Evolutionary conservation across 352 stramenopile species (phyloP), one percentile per base, ranked within the genome.

Genomic region (Globisporangium acanthophoron): DNA sequence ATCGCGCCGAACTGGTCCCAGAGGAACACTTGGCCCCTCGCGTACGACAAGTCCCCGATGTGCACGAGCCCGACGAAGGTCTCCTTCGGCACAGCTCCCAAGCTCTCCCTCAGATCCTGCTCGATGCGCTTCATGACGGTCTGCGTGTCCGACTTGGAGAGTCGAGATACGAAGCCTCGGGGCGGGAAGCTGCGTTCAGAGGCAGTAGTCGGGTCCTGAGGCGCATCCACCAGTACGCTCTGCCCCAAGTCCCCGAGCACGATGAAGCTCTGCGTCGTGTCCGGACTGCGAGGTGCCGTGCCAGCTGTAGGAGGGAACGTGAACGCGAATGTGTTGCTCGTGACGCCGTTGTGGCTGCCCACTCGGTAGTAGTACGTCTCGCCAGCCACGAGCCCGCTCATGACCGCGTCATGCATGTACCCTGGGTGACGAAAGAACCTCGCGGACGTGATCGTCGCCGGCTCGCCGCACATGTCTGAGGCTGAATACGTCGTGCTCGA

Each of bases 1-100:
- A 95, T 74, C n/a, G 78, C 54, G 27, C 83, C 70, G 56, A 82
- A 88, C 60, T 89, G 76, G 44, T 96, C 87, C 88, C 88, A 97
- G 33, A 87, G 50, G 35, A 67, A 85, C 18, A 85, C 88, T 3
- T 68, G 54, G 0, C 74, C 72, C 29, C 67, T 70, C 29, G 87
- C 81, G 63, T 96, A 96, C 49, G 71, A 81, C 20, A 90, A 55
- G 55, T 94, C 86, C 18, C 86, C 86, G 21, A 94, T 69, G 58
- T 93, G 83, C 64, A 95, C 67, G 9, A 94, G 37, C 37, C 37
- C 37, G 4, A 43, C 37, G 37, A 43, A 43, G 12, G 16, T 43
- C 37, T 13, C 35, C 35, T 41, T 13, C 35, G 35, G 12, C 35
- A 9, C 35, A 13, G 9, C 35, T 7, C 13, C 37, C 37, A 15